Percentiles rank a stretch among this genome's conserved stretches.
Conservation (phyloP, 2,329 filamentous ascomycete genomes). For the Ascochyta rabiei region DNA sequence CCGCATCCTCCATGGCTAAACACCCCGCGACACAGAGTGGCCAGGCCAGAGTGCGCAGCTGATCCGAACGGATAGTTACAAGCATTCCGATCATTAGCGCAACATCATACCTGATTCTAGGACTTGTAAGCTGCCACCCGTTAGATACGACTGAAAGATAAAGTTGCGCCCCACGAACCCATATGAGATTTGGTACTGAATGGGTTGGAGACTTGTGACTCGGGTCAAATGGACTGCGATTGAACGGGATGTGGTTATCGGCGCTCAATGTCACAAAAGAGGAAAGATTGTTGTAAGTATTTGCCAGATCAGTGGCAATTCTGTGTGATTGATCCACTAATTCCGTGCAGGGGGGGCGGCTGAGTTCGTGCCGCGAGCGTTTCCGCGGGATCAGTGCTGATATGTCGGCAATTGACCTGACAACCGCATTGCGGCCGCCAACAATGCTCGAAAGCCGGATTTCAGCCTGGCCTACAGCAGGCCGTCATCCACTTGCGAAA, state of each 20-base stretch:
- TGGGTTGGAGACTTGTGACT: neutral
- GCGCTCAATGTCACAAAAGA: neutral
- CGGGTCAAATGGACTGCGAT: neutral
- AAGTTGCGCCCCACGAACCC: constrained; percentile 19
- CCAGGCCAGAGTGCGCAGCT: constrained; percentile 21
- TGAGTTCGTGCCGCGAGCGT: neutral
- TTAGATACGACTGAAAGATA: constrained; percentile 10
- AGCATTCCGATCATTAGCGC: constrained; percentile 10
- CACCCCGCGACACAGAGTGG: constrained; percentile 22
- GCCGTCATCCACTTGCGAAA: constrained; percentile 14
- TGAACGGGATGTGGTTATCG: neutral
- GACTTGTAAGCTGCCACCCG: constrained; percentile 15
- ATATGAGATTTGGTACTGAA: constrained; percentile 13
- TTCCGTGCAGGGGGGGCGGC: no score
- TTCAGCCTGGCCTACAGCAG: constrained; percentile 12
- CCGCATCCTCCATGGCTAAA: constrained; percentile 11
- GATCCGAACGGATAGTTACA: neutral
- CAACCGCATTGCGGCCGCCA: constrained; percentile 23
- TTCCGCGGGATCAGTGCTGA: constrained; percentile 15
- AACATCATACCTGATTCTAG: constrained; percentile 8
- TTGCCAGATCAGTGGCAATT: neutral
- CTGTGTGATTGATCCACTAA: no score
- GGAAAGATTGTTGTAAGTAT: neutral
- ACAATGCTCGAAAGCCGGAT: constrained; percentile 21
- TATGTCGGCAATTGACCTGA: constrained; percentile 12